These are phyloP conservation scores for Globisporangium iwayamae DNA, from an alignment of 352 stramenopile genomes.

Conservation along the genomic window DNA sequence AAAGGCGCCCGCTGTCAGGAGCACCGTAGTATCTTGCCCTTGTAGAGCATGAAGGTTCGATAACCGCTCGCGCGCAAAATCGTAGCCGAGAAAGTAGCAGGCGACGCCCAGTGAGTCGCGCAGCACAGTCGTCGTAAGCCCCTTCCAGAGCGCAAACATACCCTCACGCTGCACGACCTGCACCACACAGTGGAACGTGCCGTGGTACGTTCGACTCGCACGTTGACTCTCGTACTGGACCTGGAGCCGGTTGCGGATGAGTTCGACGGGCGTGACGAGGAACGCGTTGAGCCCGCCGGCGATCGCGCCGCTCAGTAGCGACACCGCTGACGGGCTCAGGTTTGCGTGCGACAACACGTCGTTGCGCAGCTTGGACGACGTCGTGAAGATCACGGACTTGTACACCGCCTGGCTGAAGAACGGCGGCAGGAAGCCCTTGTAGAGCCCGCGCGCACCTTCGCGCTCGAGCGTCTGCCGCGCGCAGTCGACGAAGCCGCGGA, in stretches of 20 bases:
- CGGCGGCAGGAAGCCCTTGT: conserved; percentile 83
- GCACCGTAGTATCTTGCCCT: conserved; percentile 36
- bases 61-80: conserved; percentile 56
- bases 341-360: conserved; percentile 40
- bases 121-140: conserved; percentile 68
- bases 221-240: conserved; percentile 66
- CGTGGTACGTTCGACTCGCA: conserved; percentile 43
- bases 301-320: conserved; percentile 50
- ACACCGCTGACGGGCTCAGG: conserved; percentile 38
- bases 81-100: conserved; percentile 85
- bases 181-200: conserved; percentile 49
- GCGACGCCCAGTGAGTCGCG: conserved; percentile 83
- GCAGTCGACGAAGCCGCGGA: conserved; percentile 63
- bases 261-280: conserved; percentile 70
- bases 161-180: conserved; percentile 62
- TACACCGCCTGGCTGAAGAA: conserved; percentile 87
- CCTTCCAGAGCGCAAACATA: conserved; percentile 65
- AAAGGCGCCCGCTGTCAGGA: conserved; percentile 66
- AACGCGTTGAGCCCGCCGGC: conserved; percentile 72
- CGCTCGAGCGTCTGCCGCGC: conserved; percentile 50
- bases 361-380: conserved; percentile 49
- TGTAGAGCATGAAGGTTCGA: conserved; percentile 15
- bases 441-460: conserved; percentile 66
- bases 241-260: conserved; percentile 79
- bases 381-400: conserved; percentile 88